Percentiles rank a stretch among this genome's conserved stretches.
Evolutionary conservation across 176 grass and related monocot genomes (phyloP).

Genomic region (Eragrostis curvula): DNA sequence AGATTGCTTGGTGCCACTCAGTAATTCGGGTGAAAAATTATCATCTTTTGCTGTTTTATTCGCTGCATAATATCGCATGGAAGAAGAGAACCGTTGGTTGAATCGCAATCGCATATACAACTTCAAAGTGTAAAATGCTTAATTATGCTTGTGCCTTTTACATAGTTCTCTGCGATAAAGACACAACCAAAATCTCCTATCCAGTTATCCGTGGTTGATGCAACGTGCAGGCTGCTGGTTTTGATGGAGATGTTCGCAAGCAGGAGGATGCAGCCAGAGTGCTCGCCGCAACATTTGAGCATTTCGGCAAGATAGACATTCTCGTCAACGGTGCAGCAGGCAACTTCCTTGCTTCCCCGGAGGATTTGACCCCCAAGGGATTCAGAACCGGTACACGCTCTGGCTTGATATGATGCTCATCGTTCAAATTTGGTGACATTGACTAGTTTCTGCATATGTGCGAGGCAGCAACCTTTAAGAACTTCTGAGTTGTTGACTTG

Average conservation of each 20-base stretch:
- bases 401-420: not conserved
- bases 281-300: constrained; percentile 52
- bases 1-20: too few relatives aligned
- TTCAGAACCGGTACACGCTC: constrained; percentile 87
- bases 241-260: constrained; percentile 88
- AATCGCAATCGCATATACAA: too few relatives aligned
- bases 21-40: too few relatives aligned
- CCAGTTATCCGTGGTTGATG: not conserved
- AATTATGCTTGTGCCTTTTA: too few relatives aligned
- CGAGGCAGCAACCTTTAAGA: not conserved
- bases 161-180: too few relatives aligned
- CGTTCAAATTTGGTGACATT: not conserved
- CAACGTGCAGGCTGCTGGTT: constrained; percentile 74
- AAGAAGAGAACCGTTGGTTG: too few relatives aligned
- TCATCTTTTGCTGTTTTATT: too few relatives aligned
- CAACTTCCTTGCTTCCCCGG: constrained; percentile 92
- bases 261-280: constrained; percentile 80
- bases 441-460: not conserved
- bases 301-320: constrained; percentile 82
- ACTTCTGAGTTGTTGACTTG: not conserved
- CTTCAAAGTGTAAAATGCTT: too few relatives aligned
- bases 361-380: constrained; percentile 91
- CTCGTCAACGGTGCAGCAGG: constrained; percentile 93
- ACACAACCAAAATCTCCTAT: not conserved
- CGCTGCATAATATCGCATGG: too few relatives aligned